These are phyloP conservation scores for Cercospora sp. DNA, from an alignment of 2,329 filamentous ascomycete genomes.

Conservation along the genomic window DNA sequence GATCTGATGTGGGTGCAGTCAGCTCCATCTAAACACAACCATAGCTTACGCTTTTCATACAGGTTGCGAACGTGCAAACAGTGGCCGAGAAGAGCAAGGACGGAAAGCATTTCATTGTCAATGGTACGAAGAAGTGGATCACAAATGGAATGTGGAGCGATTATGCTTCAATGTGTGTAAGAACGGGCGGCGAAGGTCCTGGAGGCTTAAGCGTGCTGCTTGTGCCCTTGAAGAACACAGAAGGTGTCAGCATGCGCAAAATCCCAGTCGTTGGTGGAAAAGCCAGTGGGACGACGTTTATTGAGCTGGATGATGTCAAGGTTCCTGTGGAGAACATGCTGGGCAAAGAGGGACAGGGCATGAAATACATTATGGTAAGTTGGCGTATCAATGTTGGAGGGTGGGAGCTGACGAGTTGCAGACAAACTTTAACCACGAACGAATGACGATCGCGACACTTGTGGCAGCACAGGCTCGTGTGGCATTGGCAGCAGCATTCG, in stretches of 20 bases:
- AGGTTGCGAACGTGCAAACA: constrained; percentile 73
- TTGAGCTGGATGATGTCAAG: constrained; percentile 83
- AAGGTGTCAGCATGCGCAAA: constrained; percentile 50
- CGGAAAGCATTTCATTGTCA: constrained; percentile 68
- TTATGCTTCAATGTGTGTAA: constrained; percentile 74
- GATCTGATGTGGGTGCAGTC: constrained; percentile 56
- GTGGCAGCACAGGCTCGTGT: background rate
- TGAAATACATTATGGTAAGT: constrained; percentile 68
- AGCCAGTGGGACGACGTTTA: constrained; percentile 72
- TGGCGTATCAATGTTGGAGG: background rate
- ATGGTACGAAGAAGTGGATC: constrained; percentile 81
- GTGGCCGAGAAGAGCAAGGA: constrained; percentile 75
- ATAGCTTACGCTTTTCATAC: too few species aligned
- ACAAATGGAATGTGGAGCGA: constrained; percentile 76
- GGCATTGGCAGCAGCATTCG: background rate
- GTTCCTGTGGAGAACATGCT: constrained; percentile 77
- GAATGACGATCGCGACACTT: background rate
- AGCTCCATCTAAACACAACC: too few species aligned
- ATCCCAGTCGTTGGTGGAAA: constrained; percentile 64
- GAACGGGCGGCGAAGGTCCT: constrained; percentile 65
- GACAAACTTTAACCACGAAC: background rate
- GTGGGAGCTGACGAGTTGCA: background rate
- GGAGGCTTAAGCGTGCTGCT: constrained; percentile 71
- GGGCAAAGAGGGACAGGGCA: constrained; percentile 80
- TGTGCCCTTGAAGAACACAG: constrained; percentile 73